Percentiles rank a stretch among this genome's conserved stretches.
These are phyloP conservation scores for Gautieria morchelliformis DNA, from an alignment of 768 basidiomycete genomes.

Conservation along the genomic window DNA sequence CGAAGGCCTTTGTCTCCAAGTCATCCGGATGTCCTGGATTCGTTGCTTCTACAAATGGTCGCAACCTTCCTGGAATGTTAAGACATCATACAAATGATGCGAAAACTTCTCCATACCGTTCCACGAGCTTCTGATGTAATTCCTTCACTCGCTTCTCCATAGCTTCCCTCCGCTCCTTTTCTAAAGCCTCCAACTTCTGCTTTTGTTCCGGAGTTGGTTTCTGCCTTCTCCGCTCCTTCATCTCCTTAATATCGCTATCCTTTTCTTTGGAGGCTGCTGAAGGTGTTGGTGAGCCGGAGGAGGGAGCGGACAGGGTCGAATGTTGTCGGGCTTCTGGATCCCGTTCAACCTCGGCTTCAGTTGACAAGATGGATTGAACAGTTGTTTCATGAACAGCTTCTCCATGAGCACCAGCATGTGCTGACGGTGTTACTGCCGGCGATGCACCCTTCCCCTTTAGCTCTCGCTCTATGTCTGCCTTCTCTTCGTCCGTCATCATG, in stretches of 20 bases:
- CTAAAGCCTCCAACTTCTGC: constrained; percentile 74
- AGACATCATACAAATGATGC: neutral
- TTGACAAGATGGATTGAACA: neutral
- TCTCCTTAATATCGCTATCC: constrained; percentile 23
- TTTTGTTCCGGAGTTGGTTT: constrained; percentile 76
- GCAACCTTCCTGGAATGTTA: constrained; percentile 24
- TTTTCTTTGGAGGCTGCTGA: constrained; percentile 20
- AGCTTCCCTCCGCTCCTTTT: constrained; percentile 68
- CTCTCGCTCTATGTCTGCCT: constrained; percentile 74
- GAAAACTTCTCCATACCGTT: constrained; percentile 31
- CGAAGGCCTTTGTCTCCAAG: constrained; percentile 72
- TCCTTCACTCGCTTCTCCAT: constrained; percentile 69
- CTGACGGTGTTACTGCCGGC: constrained; percentile 18
- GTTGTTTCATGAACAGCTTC: neutral
- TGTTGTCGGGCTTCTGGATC: neutral
- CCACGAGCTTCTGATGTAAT: constrained; percentile 71
- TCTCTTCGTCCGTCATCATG: constrained; percentile 90
- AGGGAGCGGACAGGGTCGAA: neutral
- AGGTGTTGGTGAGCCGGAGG: constrained; percentile 10
- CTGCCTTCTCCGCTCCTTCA: constrained; percentile 29
- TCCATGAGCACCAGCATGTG: constrained; percentile 12
- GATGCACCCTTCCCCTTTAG: constrained; percentile 35
- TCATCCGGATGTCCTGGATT: constrained; percentile 74
- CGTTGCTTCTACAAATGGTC: constrained; percentile 88
- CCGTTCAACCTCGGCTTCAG: neutral